Base-by-base conservation (phyloP, 768 basidiomycete species). In the Xerocomus potaroensis region DNA sequence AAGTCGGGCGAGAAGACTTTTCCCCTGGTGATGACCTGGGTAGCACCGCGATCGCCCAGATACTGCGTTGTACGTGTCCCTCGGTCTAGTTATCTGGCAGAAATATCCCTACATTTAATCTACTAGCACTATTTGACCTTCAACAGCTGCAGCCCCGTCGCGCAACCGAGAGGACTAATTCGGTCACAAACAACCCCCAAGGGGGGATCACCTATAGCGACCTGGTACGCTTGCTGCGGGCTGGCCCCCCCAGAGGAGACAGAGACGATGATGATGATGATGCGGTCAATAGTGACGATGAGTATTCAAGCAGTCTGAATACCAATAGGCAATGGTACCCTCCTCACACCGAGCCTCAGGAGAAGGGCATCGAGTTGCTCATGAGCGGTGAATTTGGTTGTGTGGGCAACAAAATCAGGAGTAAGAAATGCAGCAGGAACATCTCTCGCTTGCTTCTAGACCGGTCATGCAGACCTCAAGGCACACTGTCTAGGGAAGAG, bases 381-480 rank as follows among this genome's bases (percentile, higher is more conserved):
- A 76, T 76, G 53, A 75, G 81, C 54, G 91, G 91, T 37, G 87
- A 92, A 43, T 95, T 92, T 64, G 91, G 91, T 15, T 68, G 77
- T 47, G 71, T 88, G 27, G 69, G 71, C 29, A 65, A 71, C 45
- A 82, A 82, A 59, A 59, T 74, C 12, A 71, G 66, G 51, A 64
- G 69, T 26, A 69, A 71, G 36, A 68, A 64, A 23, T 68, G 72
- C 32, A 57, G 69, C 27, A 59, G 59, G 30, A 87, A 80, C 50
- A 41, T 83, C n/a, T 66, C 80, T 19, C 74, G 70, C 47, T 56
- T 65, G 16, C 59, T 87, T 10, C 58, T 76, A 31, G 70, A 76
- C 35, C 69, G 77, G 38, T 63, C 68, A 19, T 62, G 61, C 21
- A 56, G 54, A 21, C 61, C 68, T 18, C 64, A 69, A 19, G 68